These are phyloP conservation scores for Macrocystidia cucumis DNA, from an alignment of 1,284 basidiomycete species.

Conservation along the genomic window DNA sequence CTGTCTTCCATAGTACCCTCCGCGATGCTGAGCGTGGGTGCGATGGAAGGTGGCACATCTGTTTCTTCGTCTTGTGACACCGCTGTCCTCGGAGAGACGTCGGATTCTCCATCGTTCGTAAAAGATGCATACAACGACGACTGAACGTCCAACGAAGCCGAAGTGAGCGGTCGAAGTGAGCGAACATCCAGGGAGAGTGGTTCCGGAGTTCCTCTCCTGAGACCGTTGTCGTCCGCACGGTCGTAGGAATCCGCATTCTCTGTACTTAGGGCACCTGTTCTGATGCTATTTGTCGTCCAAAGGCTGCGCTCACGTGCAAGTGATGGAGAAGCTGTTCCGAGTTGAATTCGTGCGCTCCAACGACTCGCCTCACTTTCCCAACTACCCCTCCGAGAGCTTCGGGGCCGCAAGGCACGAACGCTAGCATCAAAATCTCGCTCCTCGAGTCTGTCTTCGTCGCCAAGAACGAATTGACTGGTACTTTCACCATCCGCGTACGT, in stretches of 20 bases:
- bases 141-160: too few species aligned
- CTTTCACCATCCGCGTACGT: slow-evolving; percentile 53
- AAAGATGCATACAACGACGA: too few species aligned
- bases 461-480: slow-evolving; percentile 55
- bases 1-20: too few species aligned
- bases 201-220: background rate
- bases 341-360: slow-evolving; percentile 68
- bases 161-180: too few species aligned
- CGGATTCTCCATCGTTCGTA: too few species aligned
- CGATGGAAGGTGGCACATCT: too few species aligned
- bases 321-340: slow-evolving; percentile 36
- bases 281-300: slow-evolving; percentile 50
- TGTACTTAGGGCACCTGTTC: slow-evolving; percentile 41
- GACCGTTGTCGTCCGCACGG: slow-evolving; percentile 10
- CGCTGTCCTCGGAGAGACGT: too few species aligned
- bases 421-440: slow-evolving; percentile 72
- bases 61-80: too few species aligned
- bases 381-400: slow-evolving; percentile 74
- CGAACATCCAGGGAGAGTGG: too few species aligned
- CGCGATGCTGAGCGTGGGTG: too few species aligned
- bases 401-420: slow-evolving; percentile 68
- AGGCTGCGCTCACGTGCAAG: slow-evolving; percentile 42
- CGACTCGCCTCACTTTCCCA: slow-evolving; percentile 80
- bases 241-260: slow-evolving; percentile 28
- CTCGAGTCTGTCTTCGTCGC: slow-evolving; percentile 53